A percentile compares a stretch with the other conserved stretches of the same genome.
phyloP scores from a whole-genome alignment of 1,284 basidiomycete genomes.

The Cerioporus squamosus region DNA sequence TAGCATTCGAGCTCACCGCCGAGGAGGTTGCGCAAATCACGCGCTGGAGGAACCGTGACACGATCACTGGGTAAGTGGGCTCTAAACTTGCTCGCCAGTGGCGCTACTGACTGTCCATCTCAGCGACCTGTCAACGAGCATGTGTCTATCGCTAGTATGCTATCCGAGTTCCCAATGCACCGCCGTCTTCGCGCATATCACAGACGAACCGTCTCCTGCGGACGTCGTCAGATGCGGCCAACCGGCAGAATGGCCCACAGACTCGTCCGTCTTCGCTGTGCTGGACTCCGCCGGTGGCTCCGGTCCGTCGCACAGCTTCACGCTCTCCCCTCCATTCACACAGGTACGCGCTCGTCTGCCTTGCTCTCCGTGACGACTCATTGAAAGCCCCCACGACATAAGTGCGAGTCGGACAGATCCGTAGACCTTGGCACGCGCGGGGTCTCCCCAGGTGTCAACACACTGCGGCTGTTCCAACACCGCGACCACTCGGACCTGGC shows the following conservation, averaged over 20 bases:
- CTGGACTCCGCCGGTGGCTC: conserved; percentile 3
- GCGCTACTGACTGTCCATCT: too few species aligned
- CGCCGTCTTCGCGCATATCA: not conserved
- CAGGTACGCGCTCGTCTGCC: not conserved
- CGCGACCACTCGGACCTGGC: conserved; percentile 20
- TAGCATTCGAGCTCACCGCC: conserved; percentile 14
- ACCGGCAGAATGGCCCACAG: conserved; percentile 13
- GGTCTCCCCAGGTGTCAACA: conserved; percentile 12
- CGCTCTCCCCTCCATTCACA: conserved; percentile 1
- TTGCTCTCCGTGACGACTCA: not conserved
- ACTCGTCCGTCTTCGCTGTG: conserved; percentile 4
- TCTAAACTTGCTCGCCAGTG: too few species aligned
- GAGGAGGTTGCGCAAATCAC: conserved; percentile 15
- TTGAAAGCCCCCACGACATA: not conserved
- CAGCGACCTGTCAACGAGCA: conserved; percentile 15
- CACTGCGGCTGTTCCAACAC: conserved; percentile 18
- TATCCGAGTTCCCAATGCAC: conserved; percentile 7
- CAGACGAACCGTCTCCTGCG: not conserved
- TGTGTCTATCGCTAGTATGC: conserved; percentile 17
- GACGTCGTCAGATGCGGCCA: conserved; percentile 14
- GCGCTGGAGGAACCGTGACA: conserved; percentile 12
- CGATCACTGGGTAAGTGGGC: conserved; percentile 2
- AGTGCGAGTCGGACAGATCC: conserved; percentile 6
- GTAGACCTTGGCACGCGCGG: conserved; percentile 13
- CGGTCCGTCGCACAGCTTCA: conserved; percentile 3